Evolutionary conservation across 2,329 filamentous ascomycete species (phyloP).

Genomic region (Arthrobotrys conoides): DNA sequence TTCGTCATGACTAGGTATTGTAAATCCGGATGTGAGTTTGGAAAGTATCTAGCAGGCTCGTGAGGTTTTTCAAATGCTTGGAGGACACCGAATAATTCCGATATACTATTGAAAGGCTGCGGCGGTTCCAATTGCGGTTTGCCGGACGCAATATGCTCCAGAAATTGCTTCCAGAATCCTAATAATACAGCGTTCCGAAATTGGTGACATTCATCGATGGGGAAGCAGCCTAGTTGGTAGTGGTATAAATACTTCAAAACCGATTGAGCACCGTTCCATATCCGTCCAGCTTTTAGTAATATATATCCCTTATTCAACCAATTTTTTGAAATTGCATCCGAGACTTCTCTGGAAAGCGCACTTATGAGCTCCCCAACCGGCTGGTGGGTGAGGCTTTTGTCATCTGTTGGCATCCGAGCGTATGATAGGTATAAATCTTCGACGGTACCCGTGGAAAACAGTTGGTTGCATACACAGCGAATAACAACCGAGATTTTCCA

Average conservation of each 20-base stretch:
- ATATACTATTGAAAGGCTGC: background rate
- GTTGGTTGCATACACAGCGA: background rate
- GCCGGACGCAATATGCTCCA: background rate
- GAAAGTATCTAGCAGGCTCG: background rate
- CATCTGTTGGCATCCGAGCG: background rate
- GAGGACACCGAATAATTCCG: background rate
- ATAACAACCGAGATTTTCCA: background rate
- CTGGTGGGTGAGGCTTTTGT: background rate
- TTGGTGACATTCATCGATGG: background rate
- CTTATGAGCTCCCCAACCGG: too few species aligned
- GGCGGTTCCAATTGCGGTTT: background rate
- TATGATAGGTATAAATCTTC: background rate
- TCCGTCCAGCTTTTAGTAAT: background rate
- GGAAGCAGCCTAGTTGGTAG: background rate
- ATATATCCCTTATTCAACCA: background rate
- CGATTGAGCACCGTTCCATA: background rate
- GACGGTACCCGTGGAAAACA: background rate
- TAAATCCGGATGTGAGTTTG: background rate
- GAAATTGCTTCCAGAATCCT: background rate
- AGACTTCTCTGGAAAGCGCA: background rate
- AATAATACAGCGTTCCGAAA: background rate
- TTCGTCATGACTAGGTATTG: background rate
- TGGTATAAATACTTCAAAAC: constrained; percentile 2
- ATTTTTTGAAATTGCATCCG: background rate
- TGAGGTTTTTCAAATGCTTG: background rate